A percentile compares a stretch with the other conserved stretches of the same genome.
Conservation (phyloP, 2,329 filamentous ascomycete genomes). For the Paraphaeosphaeria sporulosa region DNA sequence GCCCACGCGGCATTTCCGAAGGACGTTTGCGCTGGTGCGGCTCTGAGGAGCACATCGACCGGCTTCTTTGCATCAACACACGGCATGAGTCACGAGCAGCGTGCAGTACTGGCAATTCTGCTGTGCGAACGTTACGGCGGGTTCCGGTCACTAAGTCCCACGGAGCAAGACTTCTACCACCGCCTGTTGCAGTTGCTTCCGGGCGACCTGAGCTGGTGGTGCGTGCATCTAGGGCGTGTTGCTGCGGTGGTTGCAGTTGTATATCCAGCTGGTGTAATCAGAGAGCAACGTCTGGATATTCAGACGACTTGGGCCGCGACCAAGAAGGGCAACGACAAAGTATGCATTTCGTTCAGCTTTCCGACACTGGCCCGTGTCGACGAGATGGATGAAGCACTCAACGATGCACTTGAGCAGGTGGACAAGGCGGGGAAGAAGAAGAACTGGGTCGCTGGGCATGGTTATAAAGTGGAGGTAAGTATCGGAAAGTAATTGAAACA, state of each 20-base stretch:
- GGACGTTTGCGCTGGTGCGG: slow-evolving; percentile 65
- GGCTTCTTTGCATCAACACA: slow-evolving; percentile 73
- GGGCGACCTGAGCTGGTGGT: slow-evolving; percentile 68
- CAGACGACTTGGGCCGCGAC: slow-evolving; percentile 32
- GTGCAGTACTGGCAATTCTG: slow-evolving; percentile 74
- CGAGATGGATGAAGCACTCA: slow-evolving; percentile 43
- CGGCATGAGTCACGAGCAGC: slow-evolving; percentile 75
- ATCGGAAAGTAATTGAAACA: slow-evolving; percentile 27
- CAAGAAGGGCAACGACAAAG: slow-evolving; percentile 39
- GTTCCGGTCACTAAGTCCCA: slow-evolving; percentile 60
- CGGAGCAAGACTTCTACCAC: slow-evolving; percentile 63
- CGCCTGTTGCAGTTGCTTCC: slow-evolving; percentile 63
- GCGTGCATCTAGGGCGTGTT: slow-evolving; percentile 68
- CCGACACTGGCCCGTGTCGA: slow-evolving; percentile 27
- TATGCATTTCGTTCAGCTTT: slow-evolving; percentile 40
- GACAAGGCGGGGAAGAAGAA: slow-evolving; percentile 52
- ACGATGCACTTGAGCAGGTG: slow-evolving; percentile 39
- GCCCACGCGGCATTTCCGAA: slow-evolving; percentile 54
- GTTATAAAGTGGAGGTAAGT: slow-evolving; percentile 38
- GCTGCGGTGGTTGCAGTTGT: slow-evolving; percentile 65
- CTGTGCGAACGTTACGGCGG: slow-evolving; percentile 79
- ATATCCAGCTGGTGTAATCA: slow-evolving; percentile 66
- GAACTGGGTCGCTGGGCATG: slow-evolving; percentile 43
- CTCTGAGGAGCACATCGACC: slow-evolving; percentile 75
- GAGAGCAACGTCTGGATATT: slow-evolving; percentile 45